These are phyloP conservation scores for Pulveroboletus sp. DNA, from an alignment of 768 basidiomycete species.

Conservation along the genomic window DNA sequence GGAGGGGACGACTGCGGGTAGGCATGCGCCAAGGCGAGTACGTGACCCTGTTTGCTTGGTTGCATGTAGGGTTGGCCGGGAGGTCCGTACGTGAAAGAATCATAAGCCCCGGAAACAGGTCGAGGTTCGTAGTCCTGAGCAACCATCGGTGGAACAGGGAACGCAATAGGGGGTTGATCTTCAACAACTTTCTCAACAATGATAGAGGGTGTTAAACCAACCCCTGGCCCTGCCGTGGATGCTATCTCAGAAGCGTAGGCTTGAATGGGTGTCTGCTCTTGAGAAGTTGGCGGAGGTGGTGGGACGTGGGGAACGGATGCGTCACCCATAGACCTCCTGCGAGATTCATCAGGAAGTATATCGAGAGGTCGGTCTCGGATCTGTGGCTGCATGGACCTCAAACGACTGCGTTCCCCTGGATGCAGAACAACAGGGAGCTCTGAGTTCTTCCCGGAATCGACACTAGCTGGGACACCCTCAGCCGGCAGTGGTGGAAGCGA, in stretches of 20 bases:
- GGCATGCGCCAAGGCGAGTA: not conserved
- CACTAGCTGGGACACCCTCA: constrained; percentile 19
- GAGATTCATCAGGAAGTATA: constrained; percentile 2
- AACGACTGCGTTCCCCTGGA: constrained; percentile 30
- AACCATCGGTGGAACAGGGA: constrained; percentile 6
- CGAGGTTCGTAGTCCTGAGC: not conserved
- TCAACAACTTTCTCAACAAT: constrained; percentile 12
- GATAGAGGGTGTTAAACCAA: constrained; percentile 16
- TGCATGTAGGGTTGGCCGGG: constrained; percentile 11
- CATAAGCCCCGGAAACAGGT: not conserved
- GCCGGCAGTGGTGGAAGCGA: constrained; percentile 42
- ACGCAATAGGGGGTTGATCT: not conserved
- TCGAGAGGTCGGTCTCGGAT: constrained; percentile 14
- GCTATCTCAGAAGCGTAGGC: constrained; percentile 2
- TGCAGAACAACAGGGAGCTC: constrained; percentile 42
- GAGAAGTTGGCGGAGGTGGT: constrained; percentile 3
- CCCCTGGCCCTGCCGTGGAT: not conserved
- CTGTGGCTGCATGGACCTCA: constrained; percentile 17
- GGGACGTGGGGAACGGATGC: constrained; percentile 8
- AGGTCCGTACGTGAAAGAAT: constrained; percentile 1
- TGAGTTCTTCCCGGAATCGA: constrained; percentile 17
- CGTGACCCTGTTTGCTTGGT: constrained; percentile 10
- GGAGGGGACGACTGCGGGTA: constrained; percentile 6
- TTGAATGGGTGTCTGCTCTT: constrained; percentile 6
- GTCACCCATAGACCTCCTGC: constrained; percentile 14